phyloP scores from a whole-genome alignment of 2,329 filamentous ascomycete species.

The Venturia aucupariae region DNA sequence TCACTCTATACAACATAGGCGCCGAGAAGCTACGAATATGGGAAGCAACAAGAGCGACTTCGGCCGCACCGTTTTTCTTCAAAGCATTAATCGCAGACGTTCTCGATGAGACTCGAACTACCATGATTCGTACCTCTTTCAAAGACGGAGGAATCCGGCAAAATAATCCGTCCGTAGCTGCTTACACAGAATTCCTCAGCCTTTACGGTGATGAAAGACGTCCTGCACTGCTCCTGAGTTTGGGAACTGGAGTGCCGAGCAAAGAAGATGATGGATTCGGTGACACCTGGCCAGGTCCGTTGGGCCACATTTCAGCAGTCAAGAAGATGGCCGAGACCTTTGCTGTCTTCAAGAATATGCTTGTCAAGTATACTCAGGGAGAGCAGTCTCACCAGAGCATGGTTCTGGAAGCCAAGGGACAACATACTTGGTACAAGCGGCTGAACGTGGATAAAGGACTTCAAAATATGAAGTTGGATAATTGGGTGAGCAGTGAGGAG shows the following conservation, averaged over 20 bases:
- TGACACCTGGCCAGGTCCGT: conserved; percentile 35
- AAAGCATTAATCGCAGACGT: conserved; percentile 39
- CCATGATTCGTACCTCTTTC: conserved; percentile 22
- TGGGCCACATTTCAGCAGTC: conserved; percentile 32
- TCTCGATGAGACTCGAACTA: conserved; percentile 27
- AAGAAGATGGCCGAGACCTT: conserved; percentile 40
- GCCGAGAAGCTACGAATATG: conserved; percentile 40
- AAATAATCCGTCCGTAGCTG: conserved; percentile 41
- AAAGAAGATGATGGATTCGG: conserved; percentile 38
- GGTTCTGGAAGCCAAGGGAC: conserved; percentile 36
- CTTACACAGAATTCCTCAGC: conserved; percentile 38
- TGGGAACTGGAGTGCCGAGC: conserved; percentile 39
- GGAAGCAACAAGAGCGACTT: conserved; percentile 43
- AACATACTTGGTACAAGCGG: conserved; percentile 43
- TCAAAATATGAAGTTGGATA: conserved; percentile 37
- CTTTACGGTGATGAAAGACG: conserved; percentile 34
- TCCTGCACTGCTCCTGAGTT: conserved; percentile 36
- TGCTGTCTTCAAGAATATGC: conserved; percentile 39
- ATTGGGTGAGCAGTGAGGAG: conserved; percentile 31
- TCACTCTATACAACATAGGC: conserved; percentile 39
- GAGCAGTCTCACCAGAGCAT: conserved; percentile 40
- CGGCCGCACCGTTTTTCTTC: conserved; percentile 45
- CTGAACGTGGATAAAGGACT: conserved; percentile 39
- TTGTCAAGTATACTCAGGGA: conserved; percentile 44
- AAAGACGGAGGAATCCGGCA: conserved; percentile 43